Evolutionary conservation across 2,329 filamentous ascomycete species (phyloP).

Genomic region (Cladosporium oxysporum): DNA sequence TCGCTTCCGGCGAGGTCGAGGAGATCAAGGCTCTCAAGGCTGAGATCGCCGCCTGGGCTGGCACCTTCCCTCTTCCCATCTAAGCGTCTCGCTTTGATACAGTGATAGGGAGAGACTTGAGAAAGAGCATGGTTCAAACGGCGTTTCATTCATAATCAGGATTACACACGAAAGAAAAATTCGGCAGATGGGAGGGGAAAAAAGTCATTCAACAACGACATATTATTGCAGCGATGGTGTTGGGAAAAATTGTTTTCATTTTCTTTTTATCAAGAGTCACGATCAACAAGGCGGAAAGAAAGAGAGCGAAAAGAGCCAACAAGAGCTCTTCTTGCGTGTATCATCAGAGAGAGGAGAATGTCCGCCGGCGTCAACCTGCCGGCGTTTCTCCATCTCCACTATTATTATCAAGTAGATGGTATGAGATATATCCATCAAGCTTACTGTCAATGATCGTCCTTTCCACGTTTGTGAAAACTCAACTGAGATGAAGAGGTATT

Average conservation of each 20-base stretch:
- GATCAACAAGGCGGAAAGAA: not conserved
- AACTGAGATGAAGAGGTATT: no score
- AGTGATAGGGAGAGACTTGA: not conserved
- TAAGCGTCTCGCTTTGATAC: constrained; percentile 10
- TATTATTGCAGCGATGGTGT: constrained; percentile 18
- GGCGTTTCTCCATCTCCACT: not conserved
- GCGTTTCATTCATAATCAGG: constrained; percentile 10
- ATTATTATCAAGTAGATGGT: not conserved
- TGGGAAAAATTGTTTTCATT: constrained; percentile 3
- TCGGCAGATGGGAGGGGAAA: not conserved
- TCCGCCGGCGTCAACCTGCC: constrained; percentile 16
- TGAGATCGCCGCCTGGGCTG: constrained; percentile 87
- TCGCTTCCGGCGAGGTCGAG: constrained; percentile 72
- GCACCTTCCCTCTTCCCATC: constrained; percentile 81
- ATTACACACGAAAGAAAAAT: not conserved
- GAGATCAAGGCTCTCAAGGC: constrained; percentile 84
- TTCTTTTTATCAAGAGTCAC: not conserved
- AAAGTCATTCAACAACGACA: constrained; percentile 21
- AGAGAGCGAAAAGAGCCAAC: not conserved
- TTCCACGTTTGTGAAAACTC: not conserved
- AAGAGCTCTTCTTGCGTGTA: constrained; percentile 3
- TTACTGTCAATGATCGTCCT: not conserved
- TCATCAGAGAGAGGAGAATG: not conserved
- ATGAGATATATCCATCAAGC: no score
- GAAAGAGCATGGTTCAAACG: constrained; percentile 8